Percentiles rank a stretch among this genome's conserved stretches.
Evolutionary conservation across 192 early-diverging fungal species (phyloP).

Genomic region (Entomortierella lignicola): DNA sequence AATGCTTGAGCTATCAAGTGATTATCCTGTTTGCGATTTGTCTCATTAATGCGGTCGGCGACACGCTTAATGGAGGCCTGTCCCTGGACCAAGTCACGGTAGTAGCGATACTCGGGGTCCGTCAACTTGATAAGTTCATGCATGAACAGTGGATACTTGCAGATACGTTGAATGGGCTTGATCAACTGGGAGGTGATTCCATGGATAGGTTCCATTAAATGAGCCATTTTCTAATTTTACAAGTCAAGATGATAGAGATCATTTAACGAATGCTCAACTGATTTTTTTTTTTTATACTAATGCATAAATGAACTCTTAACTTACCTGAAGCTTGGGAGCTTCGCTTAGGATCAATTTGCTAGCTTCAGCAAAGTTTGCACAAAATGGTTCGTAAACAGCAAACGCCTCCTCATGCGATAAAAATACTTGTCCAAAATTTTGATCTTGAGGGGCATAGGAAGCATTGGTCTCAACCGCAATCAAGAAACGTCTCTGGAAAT

Average conservation of each 20-base stretch:
- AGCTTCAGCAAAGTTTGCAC: slow-evolving; percentile 88
- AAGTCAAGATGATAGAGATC: slow-evolving; percentile 1
- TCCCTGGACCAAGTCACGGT: slow-evolving; percentile 77
- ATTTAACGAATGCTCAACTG: not conserved
- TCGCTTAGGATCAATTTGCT: slow-evolving; percentile 77
- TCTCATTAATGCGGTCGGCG: slow-evolving; percentile 92
- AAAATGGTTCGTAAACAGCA: slow-evolving; percentile 92
- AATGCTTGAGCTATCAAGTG: slow-evolving; percentile 81
- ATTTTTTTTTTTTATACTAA: not conserved
- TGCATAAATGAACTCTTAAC: not conserved
- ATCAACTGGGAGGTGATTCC: slow-evolving; percentile 93
- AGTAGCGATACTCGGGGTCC: slow-evolving; percentile 60
- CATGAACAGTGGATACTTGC: slow-evolving; percentile 96
- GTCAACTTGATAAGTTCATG: slow-evolving; percentile 76
- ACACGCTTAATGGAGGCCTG: slow-evolving; percentile 85
- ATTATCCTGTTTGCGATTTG: slow-evolving; percentile 91
- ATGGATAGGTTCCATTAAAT: slow-evolving; percentile 86
- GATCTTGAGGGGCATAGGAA: slow-evolving; percentile 77
- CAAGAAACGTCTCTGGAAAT: slow-evolving; percentile 96
- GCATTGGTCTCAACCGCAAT: slow-evolving; percentile 88
- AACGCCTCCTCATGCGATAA: slow-evolving; percentile 78
- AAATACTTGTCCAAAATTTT: slow-evolving; percentile 91
- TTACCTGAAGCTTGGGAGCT: slow-evolving; percentile 70
- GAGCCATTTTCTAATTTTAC: slow-evolving; percentile 60
- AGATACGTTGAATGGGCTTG: slow-evolving; percentile 97